Conservation (phyloP, 1,284 basidiomycete genomes). For the Austroboletus niveus region DNA sequence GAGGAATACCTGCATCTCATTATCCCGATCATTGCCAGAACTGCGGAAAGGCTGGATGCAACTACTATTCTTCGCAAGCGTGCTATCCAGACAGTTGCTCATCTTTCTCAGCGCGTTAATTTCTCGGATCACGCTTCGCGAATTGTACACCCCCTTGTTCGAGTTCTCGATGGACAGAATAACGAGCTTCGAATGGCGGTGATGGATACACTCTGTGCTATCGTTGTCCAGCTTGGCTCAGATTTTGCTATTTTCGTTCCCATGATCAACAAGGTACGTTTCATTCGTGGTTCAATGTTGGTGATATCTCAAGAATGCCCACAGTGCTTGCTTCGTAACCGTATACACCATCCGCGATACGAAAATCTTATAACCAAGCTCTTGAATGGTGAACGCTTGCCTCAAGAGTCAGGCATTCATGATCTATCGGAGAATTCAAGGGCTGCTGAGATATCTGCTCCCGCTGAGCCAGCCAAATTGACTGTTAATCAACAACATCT, state of each 20-base stretch:
- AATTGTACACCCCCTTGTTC: slow-evolving; percentile 93
- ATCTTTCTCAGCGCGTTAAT: slow-evolving; percentile 91
- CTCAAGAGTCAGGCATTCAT: slow-evolving; percentile 65
- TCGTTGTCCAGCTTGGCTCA: slow-evolving; percentile 91
- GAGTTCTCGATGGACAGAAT: slow-evolving; percentile 77
- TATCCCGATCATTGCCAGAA: slow-evolving; percentile 91
- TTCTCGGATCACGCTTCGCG: slow-evolving; percentile 99
- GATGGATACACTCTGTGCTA: slow-evolving; percentile 91
- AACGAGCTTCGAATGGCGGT: slow-evolving; percentile 86
- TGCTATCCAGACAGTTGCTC: slow-evolving; percentile 90
- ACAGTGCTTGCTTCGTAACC: slow-evolving; percentile 76
- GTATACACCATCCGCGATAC: slow-evolving; percentile 84
- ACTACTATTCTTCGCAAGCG: slow-evolving; percentile 78
- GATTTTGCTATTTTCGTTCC: slow-evolving; percentile 98
- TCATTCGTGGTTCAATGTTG: slow-evolving; percentile 4
- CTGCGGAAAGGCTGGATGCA: slow-evolving; percentile 85
- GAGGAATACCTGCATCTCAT: slow-evolving; percentile 98
- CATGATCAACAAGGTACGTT: slow-evolving; percentile 86
- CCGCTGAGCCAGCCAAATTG: slow-evolving; percentile 85
- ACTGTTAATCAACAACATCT: slow-evolving; percentile 97
- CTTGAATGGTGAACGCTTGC: slow-evolving; percentile 88
- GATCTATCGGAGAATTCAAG: slow-evolving; percentile 66
- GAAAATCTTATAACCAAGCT: slow-evolving; percentile 88
- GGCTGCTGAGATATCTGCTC: slow-evolving; percentile 69
- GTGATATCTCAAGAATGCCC: slow-evolving; percentile 2